Conservation (phyloP, 2,329 filamentous ascomycete species). For the Lachnellula subtilissima region DNA sequence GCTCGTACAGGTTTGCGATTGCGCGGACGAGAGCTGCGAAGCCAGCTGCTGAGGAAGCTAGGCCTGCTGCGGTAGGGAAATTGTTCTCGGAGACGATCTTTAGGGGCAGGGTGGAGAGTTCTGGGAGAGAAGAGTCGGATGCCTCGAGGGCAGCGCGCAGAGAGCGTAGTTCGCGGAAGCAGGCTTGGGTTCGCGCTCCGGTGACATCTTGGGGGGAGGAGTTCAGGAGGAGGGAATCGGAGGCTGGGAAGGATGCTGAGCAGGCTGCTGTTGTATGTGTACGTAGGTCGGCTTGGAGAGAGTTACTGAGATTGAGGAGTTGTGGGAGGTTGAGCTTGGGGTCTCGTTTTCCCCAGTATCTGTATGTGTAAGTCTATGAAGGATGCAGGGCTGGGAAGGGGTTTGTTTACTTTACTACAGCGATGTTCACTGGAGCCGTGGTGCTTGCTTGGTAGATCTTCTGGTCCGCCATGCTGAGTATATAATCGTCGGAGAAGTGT, state of each 20-base stretch:
- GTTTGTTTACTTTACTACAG: slow-evolving; percentile 77
- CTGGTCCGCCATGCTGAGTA: slow-evolving; percentile 28
- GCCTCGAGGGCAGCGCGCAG: slow-evolving; percentile 73
- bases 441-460: slow-evolving; percentile 85
- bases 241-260: slow-evolving; percentile 62
- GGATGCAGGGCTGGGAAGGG: slow-evolving; percentile 12
- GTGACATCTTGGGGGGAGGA: slow-evolving; percentile 76
- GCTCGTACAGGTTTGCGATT: slow-evolving; percentile 85
- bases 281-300: slow-evolving; percentile 91
- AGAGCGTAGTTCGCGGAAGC: slow-evolving; percentile 77
- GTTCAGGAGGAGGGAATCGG: slow-evolving; percentile 80
- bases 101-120: slow-evolving; percentile 71
- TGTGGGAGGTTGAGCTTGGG: slow-evolving; percentile 95
- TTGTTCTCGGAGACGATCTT: slow-evolving; percentile 96
- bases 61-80: slow-evolving; percentile 94
- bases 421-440: slow-evolving; percentile 96
- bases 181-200: slow-evolving; percentile 87
- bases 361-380: slow-evolving; percentile 26
- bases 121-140: slow-evolving; percentile 68
- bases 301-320: slow-evolving; percentile 95
- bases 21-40: slow-evolving; percentile 72
- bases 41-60: slow-evolving; percentile 67
- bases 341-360: slow-evolving; percentile 97
- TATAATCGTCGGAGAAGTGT: background rate
- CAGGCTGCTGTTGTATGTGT: slow-evolving; percentile 95